A percentile compares a stretch with the other conserved stretches of the same genome.
phyloP scores from a whole-genome alignment of 805 yeast genomes.

The Barnettozyma vustinii region DNA sequence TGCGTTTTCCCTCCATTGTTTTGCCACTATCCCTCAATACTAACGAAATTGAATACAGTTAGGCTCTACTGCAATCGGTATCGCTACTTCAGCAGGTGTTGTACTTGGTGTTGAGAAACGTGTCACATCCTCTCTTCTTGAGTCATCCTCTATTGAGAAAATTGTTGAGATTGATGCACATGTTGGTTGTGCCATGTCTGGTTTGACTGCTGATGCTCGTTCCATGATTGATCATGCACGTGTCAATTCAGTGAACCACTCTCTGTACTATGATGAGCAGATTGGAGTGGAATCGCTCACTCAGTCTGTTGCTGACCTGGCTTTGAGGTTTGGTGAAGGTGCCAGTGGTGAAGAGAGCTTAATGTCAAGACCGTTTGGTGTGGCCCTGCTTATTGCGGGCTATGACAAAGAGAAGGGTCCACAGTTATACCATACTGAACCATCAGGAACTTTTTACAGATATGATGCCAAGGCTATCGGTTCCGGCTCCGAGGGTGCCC shows the following conservation, averaged over 20 bases:
- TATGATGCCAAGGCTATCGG: conserved; percentile 99
- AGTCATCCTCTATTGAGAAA: conserved; percentile 90
- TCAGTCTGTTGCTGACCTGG: conserved; percentile 95
- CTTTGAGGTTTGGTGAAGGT: conserved; percentile 95
- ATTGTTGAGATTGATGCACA: conserved; percentile 92
- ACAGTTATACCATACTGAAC: conserved; percentile 97
- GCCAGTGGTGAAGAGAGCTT: conserved; percentile 89
- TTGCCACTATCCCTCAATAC: conserved; percentile 1
- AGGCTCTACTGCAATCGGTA: conserved; percentile 98
- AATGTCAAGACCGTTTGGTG: conserved; percentile 98
- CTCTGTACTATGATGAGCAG: conserved; percentile 85
- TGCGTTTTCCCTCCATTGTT: conserved; percentile 26
- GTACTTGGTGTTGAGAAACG: conserved; percentile 95
- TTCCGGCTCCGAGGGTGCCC: conserved; percentile 98
- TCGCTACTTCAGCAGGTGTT: conserved; percentile 92
- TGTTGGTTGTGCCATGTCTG: conserved; percentile 98
- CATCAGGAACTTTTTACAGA: conserved; percentile 95
- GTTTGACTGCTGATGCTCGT: conserved; percentile 97
- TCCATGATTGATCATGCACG: conserved; percentile 98
- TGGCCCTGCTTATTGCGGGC: conserved; percentile 93
- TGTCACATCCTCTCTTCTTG: conserved; percentile 87
- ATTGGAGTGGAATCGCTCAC: conserved; percentile 91
- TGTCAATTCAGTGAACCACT: conserved; percentile 81
- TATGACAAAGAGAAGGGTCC: conserved; percentile 90
- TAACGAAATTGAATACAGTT: conserved; percentile 28